Conservation (phyloP, 495 filamentous ascomycete species). For the Stereocaulon alpinum region DNA sequence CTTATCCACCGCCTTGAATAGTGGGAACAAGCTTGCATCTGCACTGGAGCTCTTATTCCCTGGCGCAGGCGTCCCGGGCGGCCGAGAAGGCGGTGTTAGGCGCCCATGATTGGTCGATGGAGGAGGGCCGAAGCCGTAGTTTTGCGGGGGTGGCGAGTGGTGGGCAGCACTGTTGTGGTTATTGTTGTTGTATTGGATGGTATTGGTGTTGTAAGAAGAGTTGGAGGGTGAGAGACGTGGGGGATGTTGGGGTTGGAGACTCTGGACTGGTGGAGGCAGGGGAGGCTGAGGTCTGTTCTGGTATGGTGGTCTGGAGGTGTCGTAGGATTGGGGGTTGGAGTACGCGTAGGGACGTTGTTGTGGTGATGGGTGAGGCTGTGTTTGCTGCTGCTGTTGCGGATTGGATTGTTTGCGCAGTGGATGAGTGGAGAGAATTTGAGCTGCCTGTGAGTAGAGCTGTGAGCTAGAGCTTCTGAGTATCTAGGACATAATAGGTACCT, state of each 20-base stretch:
- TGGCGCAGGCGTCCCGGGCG: constrained; percentile 54
- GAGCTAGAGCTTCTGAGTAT: background rate
- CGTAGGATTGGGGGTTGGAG: constrained; percentile 26
- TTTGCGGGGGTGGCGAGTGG: constrained; percentile 45
- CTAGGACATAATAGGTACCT: constrained; percentile 40
- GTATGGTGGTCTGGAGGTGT: constrained; percentile 19
- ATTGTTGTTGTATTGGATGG: constrained; percentile 33
- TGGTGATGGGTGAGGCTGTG: constrained; percentile 16
- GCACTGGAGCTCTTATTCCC: constrained; percentile 38
- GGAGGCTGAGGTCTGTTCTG: constrained; percentile 27
- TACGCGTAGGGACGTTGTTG: constrained; percentile 22
- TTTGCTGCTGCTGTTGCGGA: constrained; percentile 17
- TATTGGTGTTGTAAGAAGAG: constrained; percentile 29
- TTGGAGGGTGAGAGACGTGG: constrained; percentile 28
- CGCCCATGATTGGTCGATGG: constrained; percentile 42
- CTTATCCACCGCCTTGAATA: constrained; percentile 89
- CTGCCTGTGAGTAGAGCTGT: constrained; percentile 32
- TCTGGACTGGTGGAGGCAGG: constrained; percentile 11
- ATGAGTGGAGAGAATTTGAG: constrained; percentile 43
- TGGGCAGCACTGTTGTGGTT: constrained; percentile 27
- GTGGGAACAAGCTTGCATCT: constrained; percentile 65
- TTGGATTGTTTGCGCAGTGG: constrained; percentile 21
- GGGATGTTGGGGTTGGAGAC: constrained; percentile 20
- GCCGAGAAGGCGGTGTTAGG: constrained; percentile 43
- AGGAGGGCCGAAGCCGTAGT: constrained; percentile 50